Percentiles rank a stretch among this genome's conserved stretches.
These are phyloP conservation scores for Coniochaeta ligniaria DNA, from an alignment of 2,329 filamentous ascomycete species.

Conservation along the genomic window DNA sequence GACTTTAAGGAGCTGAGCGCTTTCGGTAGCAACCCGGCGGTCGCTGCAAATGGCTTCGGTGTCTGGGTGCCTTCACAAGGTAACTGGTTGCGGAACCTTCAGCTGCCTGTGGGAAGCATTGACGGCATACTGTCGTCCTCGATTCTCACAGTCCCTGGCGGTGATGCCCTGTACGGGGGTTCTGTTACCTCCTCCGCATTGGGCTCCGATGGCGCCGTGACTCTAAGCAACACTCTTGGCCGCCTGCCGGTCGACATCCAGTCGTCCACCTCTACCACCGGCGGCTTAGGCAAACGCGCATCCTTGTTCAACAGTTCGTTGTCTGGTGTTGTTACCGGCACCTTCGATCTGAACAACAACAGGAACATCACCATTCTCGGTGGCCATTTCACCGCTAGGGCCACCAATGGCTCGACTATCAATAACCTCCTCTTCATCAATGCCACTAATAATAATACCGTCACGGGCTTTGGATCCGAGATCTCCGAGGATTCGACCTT, in stretches of 20 bases:
- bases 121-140: slow-evolving; percentile 65
- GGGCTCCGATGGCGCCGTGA: slow-evolving; percentile 64
- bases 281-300: slow-evolving; percentile 37
- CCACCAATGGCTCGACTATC: slow-evolving; percentile 61
- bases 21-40: slow-evolving; percentile 55
- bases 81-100: slow-evolving; percentile 83
- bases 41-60: slow-evolving; percentile 68
- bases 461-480: slow-evolving; percentile 62
- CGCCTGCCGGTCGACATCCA: slow-evolving; percentile 51
- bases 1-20: slow-evolving; percentile 66
- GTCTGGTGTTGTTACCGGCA: slow-evolving; percentile 67
- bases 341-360: slow-evolving; percentile 64
- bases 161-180: slow-evolving; percentile 73
- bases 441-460: slow-evolving; percentile 50
- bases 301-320: slow-evolving; percentile 30
- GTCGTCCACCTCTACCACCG: slow-evolving; percentile 20
- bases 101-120: slow-evolving; percentile 56
- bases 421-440: slow-evolving; percentile 81
- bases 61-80: slow-evolving; percentile 81
- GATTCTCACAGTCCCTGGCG: slow-evolving; percentile 56
- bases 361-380: slow-evolving; percentile 82
- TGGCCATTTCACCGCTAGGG: slow-evolving; percentile 73
- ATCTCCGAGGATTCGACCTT: slow-evolving; percentile 70
- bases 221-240: slow-evolving; percentile 49
- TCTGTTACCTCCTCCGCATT: slow-evolving; percentile 71